Evolutionary conservation across 2,329 filamentous ascomycete genomes (phyloP).

Genomic region (Aspergillus sp.): DNA sequence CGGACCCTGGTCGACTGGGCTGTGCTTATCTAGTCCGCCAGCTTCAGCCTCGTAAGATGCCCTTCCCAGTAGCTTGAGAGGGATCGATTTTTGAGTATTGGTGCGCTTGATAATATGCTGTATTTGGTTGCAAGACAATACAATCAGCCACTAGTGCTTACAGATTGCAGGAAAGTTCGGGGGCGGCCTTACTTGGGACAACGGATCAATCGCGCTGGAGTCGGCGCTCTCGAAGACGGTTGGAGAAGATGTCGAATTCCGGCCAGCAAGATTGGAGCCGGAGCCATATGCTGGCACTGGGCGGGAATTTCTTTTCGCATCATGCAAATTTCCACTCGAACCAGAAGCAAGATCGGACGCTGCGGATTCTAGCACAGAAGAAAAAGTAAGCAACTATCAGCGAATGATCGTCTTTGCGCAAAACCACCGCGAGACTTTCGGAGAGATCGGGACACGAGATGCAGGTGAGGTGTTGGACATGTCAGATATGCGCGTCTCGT

Average conservation of each 20-base stretch:
- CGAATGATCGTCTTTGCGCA: slow-evolving; percentile 7
- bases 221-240: slow-evolving; percentile 31
- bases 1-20: slow-evolving; percentile 28
- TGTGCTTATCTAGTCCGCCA: slow-evolving; percentile 34
- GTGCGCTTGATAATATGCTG: slow-evolving; percentile 67
- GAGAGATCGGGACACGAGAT: neutral
- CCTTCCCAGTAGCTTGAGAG: slow-evolving; percentile 42
- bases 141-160: slow-evolving; percentile 13
- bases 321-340: slow-evolving; percentile 29
- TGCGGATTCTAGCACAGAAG: slow-evolving; percentile 22
- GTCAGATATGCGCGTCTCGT: slow-evolving; percentile 9
- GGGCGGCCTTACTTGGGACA: slow-evolving; percentile 58
- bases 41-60: slow-evolving; percentile 44
- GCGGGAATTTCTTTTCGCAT: slow-evolving; percentile 26
- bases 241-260: slow-evolving; percentile 27
- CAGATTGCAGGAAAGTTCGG: neutral
- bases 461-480: neutral
- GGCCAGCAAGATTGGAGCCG: slow-evolving; percentile 16
- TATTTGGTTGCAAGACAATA: slow-evolving; percentile 6
- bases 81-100: slow-evolving; percentile 61
- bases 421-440: slow-evolving; percentile 8
- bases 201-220: slow-evolving; percentile 60
- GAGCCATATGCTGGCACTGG: slow-evolving; percentile 19
- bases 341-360: slow-evolving; percentile 32
- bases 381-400: slow-evolving; percentile 11